Base-by-base conservation (phyloP, 129 eudicot species). In the Pseudognaphalium luteoalbum region DNA sequence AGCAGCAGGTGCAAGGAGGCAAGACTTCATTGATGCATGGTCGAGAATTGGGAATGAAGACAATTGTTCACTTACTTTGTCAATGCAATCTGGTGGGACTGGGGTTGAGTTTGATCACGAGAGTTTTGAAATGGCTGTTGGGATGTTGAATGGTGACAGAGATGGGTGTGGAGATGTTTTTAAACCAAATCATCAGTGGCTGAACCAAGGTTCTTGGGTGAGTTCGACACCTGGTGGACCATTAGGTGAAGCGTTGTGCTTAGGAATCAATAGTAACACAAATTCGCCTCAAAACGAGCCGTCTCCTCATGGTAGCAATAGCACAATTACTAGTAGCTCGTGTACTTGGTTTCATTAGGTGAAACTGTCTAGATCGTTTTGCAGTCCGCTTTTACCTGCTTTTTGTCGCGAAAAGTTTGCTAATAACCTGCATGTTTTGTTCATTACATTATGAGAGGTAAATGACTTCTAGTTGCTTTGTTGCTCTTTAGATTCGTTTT, bases 221-320 rank as follows among this genome's bases (percentile, higher is more conserved):
- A 78, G 69, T 33, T 78, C 86, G 20, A 68, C 85, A 4, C 86
- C 90, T 1, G 95, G 95, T 71, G 95, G 95, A 14, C 95, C 95
- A 3, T 79, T 89, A 29, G 95, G 91, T 42, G 95, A 89, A 73
- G 95, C 91, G 0, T 78, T 89, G 87, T 86, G 95, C 29, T 83
- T 86, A 3, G 91, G 95, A 1, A 80, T 77, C 32, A 52, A 73
- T 20, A 75, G 85, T 37, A 21, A 32, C 3, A 57, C 7, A 15
- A 44, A 44, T 34, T 68, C 30, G 65, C 29, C 59, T 16, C 77
- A 79, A 21, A 57, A 56, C 54, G 74, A 60, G 60, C 30, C 70
- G 4, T 72, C 80, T n/a, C 74, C 76, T 56, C 84, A 71, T 78
- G 85, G 87, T 67, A 67, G 52, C 52, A 39, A 39, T 67, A 39